A percentile compares a stretch with the other conserved stretches of the same genome.
Evolutionary conservation across 176 grass and related monocot genomes (phyloP).

Genomic region (Hyparrhenia diplandra): DNA sequence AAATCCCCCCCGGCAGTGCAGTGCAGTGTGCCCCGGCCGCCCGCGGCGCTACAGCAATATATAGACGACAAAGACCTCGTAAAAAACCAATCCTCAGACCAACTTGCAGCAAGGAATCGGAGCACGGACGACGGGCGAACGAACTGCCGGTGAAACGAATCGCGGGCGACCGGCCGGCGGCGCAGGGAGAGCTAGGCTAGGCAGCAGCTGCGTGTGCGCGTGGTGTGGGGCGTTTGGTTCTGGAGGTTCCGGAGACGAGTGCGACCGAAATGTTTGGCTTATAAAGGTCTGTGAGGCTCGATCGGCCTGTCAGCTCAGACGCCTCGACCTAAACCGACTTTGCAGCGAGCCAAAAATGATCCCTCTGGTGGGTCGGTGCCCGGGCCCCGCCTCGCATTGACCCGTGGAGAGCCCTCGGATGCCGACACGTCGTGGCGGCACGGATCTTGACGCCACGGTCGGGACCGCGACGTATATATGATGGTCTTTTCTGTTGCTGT

Average conservation of each 20-base stretch:
- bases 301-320: background rate
- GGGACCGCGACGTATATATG: background rate
- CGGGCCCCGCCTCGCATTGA: constrained; percentile 34
- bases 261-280: background rate
- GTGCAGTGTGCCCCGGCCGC: constrained; percentile 6
- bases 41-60: constrained; percentile 14
- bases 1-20: background rate
- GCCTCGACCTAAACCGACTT: background rate
- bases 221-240: constrained; percentile 16
- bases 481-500: background rate
- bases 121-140: background rate
- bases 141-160: background rate
- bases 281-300: too few species aligned
- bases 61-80: background rate
- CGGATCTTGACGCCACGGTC: constrained; percentile 7
- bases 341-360: constrained; percentile 22
- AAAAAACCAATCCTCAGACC: constrained; percentile 28
- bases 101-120: background rate
- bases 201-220: background rate
- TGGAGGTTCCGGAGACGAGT: constrained; percentile 18
- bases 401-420: background rate
- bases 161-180: constrained; percentile 7
- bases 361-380: constrained; percentile 10
- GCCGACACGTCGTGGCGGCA: constrained; percentile 19
- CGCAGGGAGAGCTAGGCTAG: background rate